These are phyloP conservation scores for Penicillium sp. DNA, from an alignment of 2,329 filamentous ascomycete genomes.

Conservation along the genomic window DNA sequence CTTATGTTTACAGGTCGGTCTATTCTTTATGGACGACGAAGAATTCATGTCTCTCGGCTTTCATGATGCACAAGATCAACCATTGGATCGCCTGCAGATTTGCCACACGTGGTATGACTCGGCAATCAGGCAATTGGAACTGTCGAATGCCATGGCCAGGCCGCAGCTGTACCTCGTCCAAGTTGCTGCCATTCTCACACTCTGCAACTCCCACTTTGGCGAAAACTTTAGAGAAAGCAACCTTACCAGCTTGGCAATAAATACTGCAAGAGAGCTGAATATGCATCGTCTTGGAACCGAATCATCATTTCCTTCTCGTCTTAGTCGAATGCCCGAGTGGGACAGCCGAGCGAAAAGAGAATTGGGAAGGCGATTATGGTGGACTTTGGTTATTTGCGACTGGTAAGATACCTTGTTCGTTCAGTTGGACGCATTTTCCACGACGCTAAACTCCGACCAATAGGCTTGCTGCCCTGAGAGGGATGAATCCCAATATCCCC, in stretches of 20 bases:
- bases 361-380: not conserved
- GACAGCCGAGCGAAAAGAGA: not conserved
- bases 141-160: not conserved
- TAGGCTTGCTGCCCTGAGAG: not conserved
- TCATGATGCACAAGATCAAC: not conserved
- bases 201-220: not conserved
- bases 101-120: not conserved
- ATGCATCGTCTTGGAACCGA: not conserved
- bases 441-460: not conserved
- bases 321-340: not conserved
- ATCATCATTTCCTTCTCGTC: not conserved
- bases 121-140: not conserved
- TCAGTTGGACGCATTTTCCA: not conserved
- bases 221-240: not conserved
- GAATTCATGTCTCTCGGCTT: not conserved
- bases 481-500: not conserved
- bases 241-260: not conserved
- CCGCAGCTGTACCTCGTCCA: not conserved
- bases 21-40: not conserved
- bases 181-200: not conserved
- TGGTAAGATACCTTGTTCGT: not conserved
- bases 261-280: not conserved
- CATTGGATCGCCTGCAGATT: not conserved
- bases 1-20: not conserved
- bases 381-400: not conserved